Base-by-base conservation (phyloP, 1,284 basidiomycete species). In the Leccinum fallax region DNA sequence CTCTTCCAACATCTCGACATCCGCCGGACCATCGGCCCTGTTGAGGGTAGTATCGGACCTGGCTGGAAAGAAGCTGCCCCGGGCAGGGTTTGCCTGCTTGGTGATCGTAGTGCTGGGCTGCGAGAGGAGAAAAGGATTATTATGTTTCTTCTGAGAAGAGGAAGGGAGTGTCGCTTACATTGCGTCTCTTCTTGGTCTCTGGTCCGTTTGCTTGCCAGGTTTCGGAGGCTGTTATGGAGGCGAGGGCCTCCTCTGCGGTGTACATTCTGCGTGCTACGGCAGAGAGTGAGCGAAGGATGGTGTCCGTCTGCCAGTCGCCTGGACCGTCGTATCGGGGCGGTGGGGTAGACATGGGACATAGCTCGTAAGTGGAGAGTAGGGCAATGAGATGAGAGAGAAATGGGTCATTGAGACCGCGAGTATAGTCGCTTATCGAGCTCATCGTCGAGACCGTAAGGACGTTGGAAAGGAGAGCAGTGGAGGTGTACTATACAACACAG, bases 251-350 rank as follows among this genome's bases (percentile, higher is more conserved):
- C 67, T 90, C 88, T 11, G 88, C 86, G 19, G 79, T 78, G 71
- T 83, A 83, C 83, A 88, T 85, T 66, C 88, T 78, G 46, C 80
- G 77, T 1, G 82, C 84, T 65, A 90, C 77, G 15, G 78, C 79
- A 32, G 77, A 75, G 62, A 90, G 77, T 32, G 83, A 84, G 59
- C 83, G 81, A 36, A 86, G 74, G 67, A 90, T 87, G 65, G 79
- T 77, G 53, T 88, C 84, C 10, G 84, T 88, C 70, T 86, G 84
- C 85, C 84, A 87, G 74, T 87, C 84, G 55, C 78, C 66, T 1
- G 85, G 85, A 2, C 88, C 88, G 74, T 85, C 81, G 73, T 88
- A 90, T 61, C 80, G 79, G 54, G 87, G 87, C 63, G 83, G 74
- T 46, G 87, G 85, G 6, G 81, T 78, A 13, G 81, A 73, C 66